Percentiles rank a stretch among this genome's conserved stretches.
Conservation (phyloP, 306 rosid species). For the Vigna hirtella region DNA sequence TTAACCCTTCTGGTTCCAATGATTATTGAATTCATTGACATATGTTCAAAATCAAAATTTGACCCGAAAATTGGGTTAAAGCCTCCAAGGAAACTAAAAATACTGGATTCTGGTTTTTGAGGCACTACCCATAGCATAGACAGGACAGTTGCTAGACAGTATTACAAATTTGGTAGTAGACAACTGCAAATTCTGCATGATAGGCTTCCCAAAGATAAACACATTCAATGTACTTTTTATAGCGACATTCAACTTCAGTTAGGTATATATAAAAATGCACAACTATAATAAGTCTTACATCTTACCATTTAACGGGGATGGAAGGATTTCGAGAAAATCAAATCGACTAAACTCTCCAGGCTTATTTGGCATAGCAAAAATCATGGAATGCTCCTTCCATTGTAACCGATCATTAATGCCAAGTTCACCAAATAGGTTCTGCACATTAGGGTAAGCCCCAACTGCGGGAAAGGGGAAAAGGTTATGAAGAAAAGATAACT, state of each 20-base stretch:
- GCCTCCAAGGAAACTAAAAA: background rate
- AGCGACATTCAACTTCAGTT: constrained; percentile 24
- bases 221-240: constrained; percentile 3
- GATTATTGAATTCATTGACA: constrained; percentile 2
- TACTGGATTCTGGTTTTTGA: constrained; percentile 10
- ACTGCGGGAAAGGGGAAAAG: constrained; percentile 57
- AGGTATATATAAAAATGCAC: constrained; percentile 33
- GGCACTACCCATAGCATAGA: constrained; percentile 29
- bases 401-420: constrained; percentile 94
- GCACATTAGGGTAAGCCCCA: constrained; percentile 98
- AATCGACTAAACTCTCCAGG: constrained; percentile 98
- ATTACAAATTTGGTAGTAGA: constrained; percentile 28
- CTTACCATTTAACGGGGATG: constrained; percentile 92
- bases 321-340: constrained; percentile 86
- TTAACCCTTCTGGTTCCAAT: background rate
- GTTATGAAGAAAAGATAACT: constrained; percentile 33
- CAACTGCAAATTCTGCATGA: constrained; percentile 15
- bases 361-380: constrained; percentile 95
- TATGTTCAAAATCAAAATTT: constrained; percentile 24
- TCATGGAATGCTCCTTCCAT: constrained; percentile 99
- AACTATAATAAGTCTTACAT: constrained; percentile 20
- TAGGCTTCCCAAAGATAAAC: constrained; percentile 8
- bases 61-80: background rate
- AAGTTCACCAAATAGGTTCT: constrained; percentile 93
- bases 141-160: constrained; percentile 15